Conservation (phyloP, 2,329 filamentous ascomycete species). For the Ustilaginoidea virens region DNA sequence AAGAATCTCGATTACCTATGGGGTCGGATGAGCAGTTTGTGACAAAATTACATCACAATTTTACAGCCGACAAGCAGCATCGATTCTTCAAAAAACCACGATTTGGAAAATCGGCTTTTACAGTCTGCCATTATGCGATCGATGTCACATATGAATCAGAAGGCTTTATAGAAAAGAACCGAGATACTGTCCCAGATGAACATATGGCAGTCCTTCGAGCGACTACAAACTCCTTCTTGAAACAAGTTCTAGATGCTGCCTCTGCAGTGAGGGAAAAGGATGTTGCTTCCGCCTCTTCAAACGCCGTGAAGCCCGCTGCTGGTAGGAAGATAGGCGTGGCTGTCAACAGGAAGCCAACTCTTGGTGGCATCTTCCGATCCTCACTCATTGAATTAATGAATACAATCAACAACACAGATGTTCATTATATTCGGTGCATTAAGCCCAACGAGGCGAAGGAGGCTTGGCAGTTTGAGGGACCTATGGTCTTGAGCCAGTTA, state of each 20-base stretch:
- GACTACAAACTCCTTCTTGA: constrained; percentile 74
- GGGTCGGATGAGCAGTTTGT: constrained; percentile 95
- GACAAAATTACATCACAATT: constrained; percentile 90
- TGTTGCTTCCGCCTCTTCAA: constrained; percentile 42
- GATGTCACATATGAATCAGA: constrained; percentile 98
- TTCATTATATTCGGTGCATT: constrained; percentile 98
- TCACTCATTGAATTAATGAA: constrained; percentile 96
- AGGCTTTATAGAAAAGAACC: constrained; percentile 98
- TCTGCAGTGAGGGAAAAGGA: constrained; percentile 85
- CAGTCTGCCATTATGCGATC: constrained; percentile 93
- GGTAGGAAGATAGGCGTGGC: constrained; percentile 83
- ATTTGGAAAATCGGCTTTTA: constrained; percentile 95
- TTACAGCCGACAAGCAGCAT: constrained; percentile 76
- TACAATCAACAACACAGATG: constrained; percentile 95
- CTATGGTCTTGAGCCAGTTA: constrained; percentile 95
- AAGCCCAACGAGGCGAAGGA: constrained; percentile 97
- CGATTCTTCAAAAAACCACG: constrained; percentile 98
- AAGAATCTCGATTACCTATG: constrained; percentile 94
- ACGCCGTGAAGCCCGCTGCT: constrained; percentile 63
- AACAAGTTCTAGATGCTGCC: constrained; percentile 71
- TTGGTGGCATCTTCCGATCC: constrained; percentile 97
- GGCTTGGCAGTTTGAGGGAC: constrained; percentile 94
- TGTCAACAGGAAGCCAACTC: constrained; percentile 88
- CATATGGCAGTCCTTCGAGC: constrained; percentile 85
- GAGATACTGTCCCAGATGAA: constrained; percentile 95